Percentiles rank a stretch among this genome's conserved stretches.
Conservation (phyloP, 2,329 filamentous ascomycete genomes). For the Calonectria leucothoes region DNA sequence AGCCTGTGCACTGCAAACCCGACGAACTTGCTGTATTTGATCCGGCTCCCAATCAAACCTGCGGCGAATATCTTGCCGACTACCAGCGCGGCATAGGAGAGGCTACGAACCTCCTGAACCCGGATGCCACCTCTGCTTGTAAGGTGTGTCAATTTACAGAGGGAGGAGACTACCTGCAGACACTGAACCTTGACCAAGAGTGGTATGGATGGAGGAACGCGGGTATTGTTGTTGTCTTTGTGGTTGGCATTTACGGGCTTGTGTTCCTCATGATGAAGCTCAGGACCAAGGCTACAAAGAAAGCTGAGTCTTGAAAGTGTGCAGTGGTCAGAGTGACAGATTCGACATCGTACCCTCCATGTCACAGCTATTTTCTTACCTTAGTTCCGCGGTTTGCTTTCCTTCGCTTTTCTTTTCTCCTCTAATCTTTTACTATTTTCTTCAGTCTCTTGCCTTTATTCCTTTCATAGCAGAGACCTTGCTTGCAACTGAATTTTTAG, state of each 20-base stretch:
- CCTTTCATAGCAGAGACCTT: too few species aligned
- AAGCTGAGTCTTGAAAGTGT: slow-evolving; percentile 46
- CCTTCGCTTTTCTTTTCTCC: too few species aligned
- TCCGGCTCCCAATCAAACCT: slow-evolving; percentile 64
- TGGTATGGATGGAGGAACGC: slow-evolving; percentile 76
- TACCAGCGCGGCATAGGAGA: slow-evolving; percentile 61
- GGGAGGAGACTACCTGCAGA: slow-evolving; percentile 71
- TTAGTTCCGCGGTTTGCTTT: too few species aligned
- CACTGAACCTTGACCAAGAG: slow-evolving; percentile 69
- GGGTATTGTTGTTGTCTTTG: slow-evolving; percentile 68
- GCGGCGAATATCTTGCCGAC: slow-evolving; percentile 64
- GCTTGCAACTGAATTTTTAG: too few species aligned
- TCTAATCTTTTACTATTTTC: too few species aligned
- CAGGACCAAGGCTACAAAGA: slow-evolving; percentile 60
- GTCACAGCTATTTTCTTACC: too few species aligned
- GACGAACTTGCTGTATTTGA: slow-evolving; percentile 64
- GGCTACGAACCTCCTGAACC: slow-evolving; percentile 68
- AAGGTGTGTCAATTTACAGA: slow-evolving; percentile 69
- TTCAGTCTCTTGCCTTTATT: too few species aligned
- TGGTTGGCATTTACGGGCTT: slow-evolving; percentile 62
- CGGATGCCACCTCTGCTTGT: slow-evolving; percentile 66
- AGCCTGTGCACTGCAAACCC: slow-evolving; percentile 57
- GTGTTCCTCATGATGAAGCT: slow-evolving; percentile 61
- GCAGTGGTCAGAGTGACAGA: too few species aligned
- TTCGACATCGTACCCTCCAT: too few species aligned